Evolutionary conservation across 768 basidiomycete genomes (phyloP).

Genomic region (Tricholoma terreum): DNA sequence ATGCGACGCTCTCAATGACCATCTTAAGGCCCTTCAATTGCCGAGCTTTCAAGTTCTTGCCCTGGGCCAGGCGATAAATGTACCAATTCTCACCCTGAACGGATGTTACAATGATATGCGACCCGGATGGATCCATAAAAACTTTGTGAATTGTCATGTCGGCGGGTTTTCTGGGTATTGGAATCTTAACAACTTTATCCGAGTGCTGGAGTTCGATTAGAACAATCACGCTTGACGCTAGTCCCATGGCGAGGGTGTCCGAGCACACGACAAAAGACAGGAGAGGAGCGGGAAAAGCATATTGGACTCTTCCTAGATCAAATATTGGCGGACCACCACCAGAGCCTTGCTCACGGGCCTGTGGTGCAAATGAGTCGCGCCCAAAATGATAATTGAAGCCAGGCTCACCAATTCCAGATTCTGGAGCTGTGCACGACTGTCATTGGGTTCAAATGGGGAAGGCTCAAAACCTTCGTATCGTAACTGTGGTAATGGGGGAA

Average conservation of each 20-base stretch:
- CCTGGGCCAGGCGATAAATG: constrained; percentile 71
- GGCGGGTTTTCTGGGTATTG: constrained; percentile 67
- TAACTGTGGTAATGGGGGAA: constrained; percentile 50
- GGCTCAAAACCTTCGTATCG: constrained; percentile 90
- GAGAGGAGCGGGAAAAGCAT: constrained; percentile 81
- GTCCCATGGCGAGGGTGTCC: constrained; percentile 83
- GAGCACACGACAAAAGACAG: constrained; percentile 81
- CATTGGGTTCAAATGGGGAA: constrained; percentile 53
- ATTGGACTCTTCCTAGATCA: constrained; percentile 87
- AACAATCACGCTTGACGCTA: constrained; percentile 72
- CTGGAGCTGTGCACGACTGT: constrained; percentile 42
- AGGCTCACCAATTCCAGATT: constrained; percentile 28
- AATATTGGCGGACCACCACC: constrained; percentile 57
- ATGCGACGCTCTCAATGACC: constrained; percentile 87
- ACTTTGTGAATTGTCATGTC: constrained; percentile 79
- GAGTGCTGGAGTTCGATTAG: constrained; percentile 88
- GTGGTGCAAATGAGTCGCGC: background rate
- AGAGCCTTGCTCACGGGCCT: constrained; percentile 34
- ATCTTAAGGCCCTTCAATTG: constrained; percentile 79
- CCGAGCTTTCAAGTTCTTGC: constrained; percentile 50
- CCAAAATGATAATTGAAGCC: background rate
- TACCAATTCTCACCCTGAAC: constrained; percentile 93
- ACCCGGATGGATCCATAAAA: constrained; percentile 90
- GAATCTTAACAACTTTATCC: constrained; percentile 82
- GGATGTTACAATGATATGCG: constrained; percentile 86